A percentile compares a stretch with the other conserved stretches of the same genome.
phyloP scores from a whole-genome alignment of 139 green algal species.

The Asterochloris sp. region DNA sequence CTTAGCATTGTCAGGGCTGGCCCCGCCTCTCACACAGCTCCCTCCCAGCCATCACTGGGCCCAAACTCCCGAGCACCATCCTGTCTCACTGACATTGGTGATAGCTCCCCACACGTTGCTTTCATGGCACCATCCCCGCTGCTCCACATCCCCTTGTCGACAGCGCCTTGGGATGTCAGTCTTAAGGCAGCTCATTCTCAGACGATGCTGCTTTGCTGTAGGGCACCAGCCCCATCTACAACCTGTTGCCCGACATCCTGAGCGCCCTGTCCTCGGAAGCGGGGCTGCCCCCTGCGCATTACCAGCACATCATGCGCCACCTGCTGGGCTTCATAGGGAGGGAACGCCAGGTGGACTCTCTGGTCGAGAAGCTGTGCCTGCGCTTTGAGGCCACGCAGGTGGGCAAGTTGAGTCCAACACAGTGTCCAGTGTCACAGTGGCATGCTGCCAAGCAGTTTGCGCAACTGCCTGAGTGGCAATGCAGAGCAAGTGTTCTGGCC shows the following conservation, averaged over 20 bases:
- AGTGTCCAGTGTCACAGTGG: background rate
- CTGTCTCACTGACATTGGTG: too few relatives aligned
- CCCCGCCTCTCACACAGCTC: too few relatives aligned
- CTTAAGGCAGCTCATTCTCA: background rate
- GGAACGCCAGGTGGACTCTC: constrained; percentile 71
- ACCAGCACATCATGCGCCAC: constrained; percentile 67
- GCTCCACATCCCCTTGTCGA: background rate
- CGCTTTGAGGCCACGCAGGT: constrained; percentile 48
- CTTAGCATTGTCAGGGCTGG: too few relatives aligned
- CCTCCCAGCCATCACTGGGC: too few relatives aligned
- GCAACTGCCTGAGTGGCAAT: background rate
- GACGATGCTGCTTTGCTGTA: constrained; percentile 11
- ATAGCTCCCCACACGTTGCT: background rate
- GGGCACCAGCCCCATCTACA: constrained; percentile 83
- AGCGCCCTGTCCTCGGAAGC: constrained; percentile 53
- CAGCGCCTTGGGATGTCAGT: background rate
- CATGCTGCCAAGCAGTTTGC: constrained; percentile 1
- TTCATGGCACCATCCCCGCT: background rate
- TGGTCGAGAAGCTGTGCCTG: constrained; percentile 75
- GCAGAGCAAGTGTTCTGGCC: background rate
- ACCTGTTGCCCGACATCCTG: constrained; percentile 93
- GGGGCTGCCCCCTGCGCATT: constrained; percentile 41
- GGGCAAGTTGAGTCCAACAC: background rate
- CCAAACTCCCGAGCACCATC: too few relatives aligned
- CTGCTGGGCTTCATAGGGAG: constrained; percentile 86